These are phyloP conservation scores for Aschersonia sp. DNA, from an alignment of 2,329 filamentous ascomycete genomes.

Conservation along the genomic window DNA sequence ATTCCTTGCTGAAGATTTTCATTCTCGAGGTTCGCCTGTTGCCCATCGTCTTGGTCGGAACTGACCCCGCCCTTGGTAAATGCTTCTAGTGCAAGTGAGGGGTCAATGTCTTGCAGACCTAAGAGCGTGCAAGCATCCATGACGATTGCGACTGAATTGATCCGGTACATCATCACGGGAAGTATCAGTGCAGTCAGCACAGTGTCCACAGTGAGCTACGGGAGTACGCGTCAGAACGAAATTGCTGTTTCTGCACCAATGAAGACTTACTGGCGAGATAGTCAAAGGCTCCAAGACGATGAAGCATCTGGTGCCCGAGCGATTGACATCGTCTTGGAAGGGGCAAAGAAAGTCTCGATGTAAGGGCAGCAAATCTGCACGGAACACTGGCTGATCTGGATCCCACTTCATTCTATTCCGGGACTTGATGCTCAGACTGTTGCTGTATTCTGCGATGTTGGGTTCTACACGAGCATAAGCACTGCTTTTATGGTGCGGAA, in stretches of 20 bases:
- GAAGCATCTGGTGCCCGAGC: slow-evolving; percentile 35
- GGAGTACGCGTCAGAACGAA: neutral
- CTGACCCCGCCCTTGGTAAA: slow-evolving; percentile 88
- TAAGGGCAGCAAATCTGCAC: slow-evolving; percentile 57
- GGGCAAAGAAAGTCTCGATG: slow-evolving; percentile 76
- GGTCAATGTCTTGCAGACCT: slow-evolving; percentile 41
- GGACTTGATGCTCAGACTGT: slow-evolving; percentile 54
- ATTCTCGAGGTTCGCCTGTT: slow-evolving; percentile 30
- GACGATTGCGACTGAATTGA: slow-evolving; percentile 71
- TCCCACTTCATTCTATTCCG: slow-evolving; percentile 38
- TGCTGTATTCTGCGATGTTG: slow-evolving; percentile 71
- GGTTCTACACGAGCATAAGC: slow-evolving; percentile 24
- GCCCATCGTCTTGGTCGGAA: slow-evolving; percentile 52
- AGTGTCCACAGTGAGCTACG: slow-evolving; percentile 50
- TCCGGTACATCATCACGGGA: slow-evolving; percentile 69
- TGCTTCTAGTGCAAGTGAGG: slow-evolving; percentile 67
- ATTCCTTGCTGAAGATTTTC: slow-evolving; percentile 65
- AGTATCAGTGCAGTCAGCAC: slow-evolving; percentile 62
- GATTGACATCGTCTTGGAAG: slow-evolving; percentile 33
- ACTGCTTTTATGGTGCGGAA: slow-evolving; percentile 31
- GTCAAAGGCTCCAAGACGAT: slow-evolving; percentile 64
- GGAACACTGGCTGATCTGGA: slow-evolving; percentile 65
- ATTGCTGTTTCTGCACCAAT: neutral
- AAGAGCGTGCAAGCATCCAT: slow-evolving; percentile 58
- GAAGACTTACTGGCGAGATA: slow-evolving; percentile 50